Conservation (phyloP, 1,284 basidiomycete genomes). For the Cystobasidiaceae sp. region DNA sequence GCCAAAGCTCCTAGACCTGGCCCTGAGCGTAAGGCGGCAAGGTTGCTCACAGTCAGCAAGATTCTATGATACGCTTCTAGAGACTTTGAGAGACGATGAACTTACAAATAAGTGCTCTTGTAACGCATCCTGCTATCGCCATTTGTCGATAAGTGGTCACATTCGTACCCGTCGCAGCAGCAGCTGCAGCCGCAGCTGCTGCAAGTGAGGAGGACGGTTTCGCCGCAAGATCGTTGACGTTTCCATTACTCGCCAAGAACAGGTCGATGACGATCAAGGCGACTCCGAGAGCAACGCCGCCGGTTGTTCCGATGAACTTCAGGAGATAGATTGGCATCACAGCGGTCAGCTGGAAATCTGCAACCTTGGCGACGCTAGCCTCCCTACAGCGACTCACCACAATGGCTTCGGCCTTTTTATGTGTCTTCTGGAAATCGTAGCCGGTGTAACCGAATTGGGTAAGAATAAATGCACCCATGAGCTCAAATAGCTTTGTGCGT, state of each 20-base stretch:
- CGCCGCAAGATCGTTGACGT: conserved; percentile 7
- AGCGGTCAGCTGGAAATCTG: no score
- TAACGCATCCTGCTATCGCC: background rate
- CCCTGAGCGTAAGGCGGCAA: no score
- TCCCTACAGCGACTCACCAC: no score
- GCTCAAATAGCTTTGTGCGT: conserved; percentile 19
- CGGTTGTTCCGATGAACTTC: conserved; percentile 19
- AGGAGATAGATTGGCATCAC: background rate
- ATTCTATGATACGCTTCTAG: no score
- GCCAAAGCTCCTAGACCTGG: conserved; percentile 13
- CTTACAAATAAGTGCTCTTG: conserved; percentile 4
- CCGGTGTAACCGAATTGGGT: conserved; percentile 8
- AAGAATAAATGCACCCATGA: conserved; percentile 18
- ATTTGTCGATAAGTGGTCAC: background rate
- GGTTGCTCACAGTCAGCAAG: no score
- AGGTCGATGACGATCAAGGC: conserved; percentile 15
- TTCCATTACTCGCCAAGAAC: background rate
- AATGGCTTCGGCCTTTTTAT: conserved; percentile 12
- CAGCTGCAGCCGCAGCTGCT: background rate
- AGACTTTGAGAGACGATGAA: no score
- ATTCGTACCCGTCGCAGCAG: background rate
- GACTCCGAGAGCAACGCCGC: conserved; percentile 4
- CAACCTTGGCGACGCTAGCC: no score
- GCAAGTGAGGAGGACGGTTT: background rate
- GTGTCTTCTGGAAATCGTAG: conserved; percentile 18